Evolutionary conservation across 2,329 filamentous ascomycete species (phyloP).

Genomic region (Sclerotiophoma versabilis): DNA sequence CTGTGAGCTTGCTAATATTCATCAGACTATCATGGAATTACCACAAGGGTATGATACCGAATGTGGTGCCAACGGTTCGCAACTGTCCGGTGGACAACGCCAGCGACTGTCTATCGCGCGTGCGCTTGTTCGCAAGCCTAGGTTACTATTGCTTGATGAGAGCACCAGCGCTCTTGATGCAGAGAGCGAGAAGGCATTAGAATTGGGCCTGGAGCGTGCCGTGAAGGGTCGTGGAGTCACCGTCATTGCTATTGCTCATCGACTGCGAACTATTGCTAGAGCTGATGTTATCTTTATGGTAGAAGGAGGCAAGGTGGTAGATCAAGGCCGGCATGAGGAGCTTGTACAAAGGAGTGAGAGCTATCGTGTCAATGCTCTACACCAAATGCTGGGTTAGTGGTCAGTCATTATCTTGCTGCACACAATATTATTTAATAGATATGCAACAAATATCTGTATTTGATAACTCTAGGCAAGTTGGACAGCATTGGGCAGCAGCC

Average conservation of each 20-base stretch:
- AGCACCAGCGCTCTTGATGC: slow-evolving; percentile 54
- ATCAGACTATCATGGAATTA: slow-evolving; percentile 69
- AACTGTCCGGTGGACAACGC: slow-evolving; percentile 53
- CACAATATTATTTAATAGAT: slow-evolving; percentile 1
- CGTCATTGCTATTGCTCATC: slow-evolving; percentile 56
- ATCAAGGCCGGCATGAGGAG: slow-evolving; percentile 59
- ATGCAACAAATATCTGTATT: background rate
- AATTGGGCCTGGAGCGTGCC: slow-evolving; percentile 49
- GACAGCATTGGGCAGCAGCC: slow-evolving; percentile 21
- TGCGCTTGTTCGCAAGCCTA: slow-evolving; percentile 53
- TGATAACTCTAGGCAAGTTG: slow-evolving; percentile 15
- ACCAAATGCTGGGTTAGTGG: slow-evolving; percentile 54
- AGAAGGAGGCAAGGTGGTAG: slow-evolving; percentile 57
- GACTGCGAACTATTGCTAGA: slow-evolving; percentile 51
- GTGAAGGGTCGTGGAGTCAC: slow-evolving; percentile 48
- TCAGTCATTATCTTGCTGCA: background rate
- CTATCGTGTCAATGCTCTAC: slow-evolving; percentile 59
- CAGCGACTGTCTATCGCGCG: slow-evolving; percentile 54
- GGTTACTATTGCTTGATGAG: slow-evolving; percentile 53
- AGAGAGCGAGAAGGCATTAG: slow-evolving; percentile 51
- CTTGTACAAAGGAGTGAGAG: slow-evolving; percentile 57
- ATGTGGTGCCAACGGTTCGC: slow-evolving; percentile 51
- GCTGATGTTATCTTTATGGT: slow-evolving; percentile 57
- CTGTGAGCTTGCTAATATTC: slow-evolving; percentile 72
- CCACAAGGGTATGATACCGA: slow-evolving; percentile 70